Conservation (phyloP, 2,329 filamentous ascomycete genomes). For the Fusarium sp. region DNA sequence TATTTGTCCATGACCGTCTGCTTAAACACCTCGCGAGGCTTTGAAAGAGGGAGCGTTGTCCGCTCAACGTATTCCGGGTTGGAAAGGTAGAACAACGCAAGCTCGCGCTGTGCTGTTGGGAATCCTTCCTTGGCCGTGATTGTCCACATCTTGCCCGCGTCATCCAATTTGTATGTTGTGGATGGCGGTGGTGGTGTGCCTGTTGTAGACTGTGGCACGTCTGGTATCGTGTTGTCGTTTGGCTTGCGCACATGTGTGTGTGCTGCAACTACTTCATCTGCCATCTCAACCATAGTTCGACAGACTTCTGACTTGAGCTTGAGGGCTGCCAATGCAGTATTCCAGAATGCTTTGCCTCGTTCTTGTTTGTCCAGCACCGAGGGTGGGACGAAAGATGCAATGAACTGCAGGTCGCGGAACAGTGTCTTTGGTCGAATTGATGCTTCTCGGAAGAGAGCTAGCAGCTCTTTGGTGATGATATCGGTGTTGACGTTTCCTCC, state of each 20-base stretch:
- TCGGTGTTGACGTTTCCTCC: slow-evolving; percentile 66
- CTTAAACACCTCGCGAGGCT: slow-evolving; percentile 90
- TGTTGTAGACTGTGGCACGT: slow-evolving; percentile 48
- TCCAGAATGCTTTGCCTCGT: slow-evolving; percentile 84
- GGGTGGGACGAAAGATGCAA: slow-evolving; percentile 71
- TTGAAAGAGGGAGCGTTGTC: slow-evolving; percentile 83
- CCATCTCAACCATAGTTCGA: slow-evolving; percentile 76
- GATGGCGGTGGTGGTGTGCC: slow-evolving; percentile 59
- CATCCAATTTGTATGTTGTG: slow-evolving; percentile 75
- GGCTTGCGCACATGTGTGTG: slow-evolving; percentile 71
- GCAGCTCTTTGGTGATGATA: slow-evolving; percentile 72
- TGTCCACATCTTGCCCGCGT: slow-evolving; percentile 89
- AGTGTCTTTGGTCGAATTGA: slow-evolving; percentile 80
- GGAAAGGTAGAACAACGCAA: slow-evolving; percentile 92
- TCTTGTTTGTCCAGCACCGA: slow-evolving; percentile 69
- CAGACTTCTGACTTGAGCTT: slow-evolving; percentile 88
- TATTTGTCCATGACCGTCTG: slow-evolving; percentile 82
- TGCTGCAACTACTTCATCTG: slow-evolving; percentile 63
- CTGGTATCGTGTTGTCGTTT: slow-evolving; percentile 45
- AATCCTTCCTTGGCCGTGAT: slow-evolving; percentile 91
- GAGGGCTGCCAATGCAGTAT: slow-evolving; percentile 88
- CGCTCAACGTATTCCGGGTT: slow-evolving; percentile 86
- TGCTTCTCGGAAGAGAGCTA: slow-evolving; percentile 72
- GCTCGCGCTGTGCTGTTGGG: slow-evolving; percentile 87
- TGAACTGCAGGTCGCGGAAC: slow-evolving; percentile 83